Conservation (phyloP, 2,329 filamentous ascomycete species). For the Pseudonectria buxi region DNA sequence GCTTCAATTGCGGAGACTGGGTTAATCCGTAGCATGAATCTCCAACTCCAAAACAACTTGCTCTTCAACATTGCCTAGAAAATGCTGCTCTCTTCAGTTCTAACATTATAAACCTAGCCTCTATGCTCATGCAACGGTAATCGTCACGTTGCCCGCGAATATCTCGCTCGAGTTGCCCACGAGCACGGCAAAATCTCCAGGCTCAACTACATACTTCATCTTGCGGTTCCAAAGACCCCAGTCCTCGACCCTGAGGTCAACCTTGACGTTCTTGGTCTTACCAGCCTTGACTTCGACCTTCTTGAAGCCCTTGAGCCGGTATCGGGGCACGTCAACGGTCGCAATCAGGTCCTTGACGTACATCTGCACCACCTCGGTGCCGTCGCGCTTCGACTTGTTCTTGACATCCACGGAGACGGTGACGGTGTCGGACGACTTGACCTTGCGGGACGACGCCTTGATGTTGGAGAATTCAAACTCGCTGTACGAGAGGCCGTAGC, state of each 20-base stretch:
- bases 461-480: conserved; percentile 54
- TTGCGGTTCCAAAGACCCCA: conserved; percentile 51
- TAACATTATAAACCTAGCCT: not conserved
- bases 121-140: conserved; percentile 36
- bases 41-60: not conserved
- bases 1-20: too few species aligned
- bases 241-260: conserved; percentile 49
- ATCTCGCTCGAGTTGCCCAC: conserved; percentile 56
- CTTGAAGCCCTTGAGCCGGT: conserved; percentile 58
- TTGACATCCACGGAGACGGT: conserved; percentile 55
- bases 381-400: conserved; percentile 51
- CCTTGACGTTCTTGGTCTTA: conserved; percentile 44
- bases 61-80: too few species aligned
- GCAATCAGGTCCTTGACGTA: conserved; percentile 59
- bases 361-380: conserved; percentile 61
- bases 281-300: conserved; percentile 57
- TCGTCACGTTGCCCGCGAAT: conserved; percentile 48
- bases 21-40: too few species aligned
- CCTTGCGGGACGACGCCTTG: conserved; percentile 41
- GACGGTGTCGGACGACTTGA: conserved; percentile 43
- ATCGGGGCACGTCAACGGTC: conserved; percentile 58
- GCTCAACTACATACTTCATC: conserved; percentile 70
- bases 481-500: conserved; percentile 60
- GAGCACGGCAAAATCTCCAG: conserved; percentile 57
- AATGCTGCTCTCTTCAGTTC: not conserved